Evolutionary conservation across 345 rosid genomes (phyloP), one percentile per base, ranked within the genome.

Genomic region (Eucalyptus marginata): DNA sequence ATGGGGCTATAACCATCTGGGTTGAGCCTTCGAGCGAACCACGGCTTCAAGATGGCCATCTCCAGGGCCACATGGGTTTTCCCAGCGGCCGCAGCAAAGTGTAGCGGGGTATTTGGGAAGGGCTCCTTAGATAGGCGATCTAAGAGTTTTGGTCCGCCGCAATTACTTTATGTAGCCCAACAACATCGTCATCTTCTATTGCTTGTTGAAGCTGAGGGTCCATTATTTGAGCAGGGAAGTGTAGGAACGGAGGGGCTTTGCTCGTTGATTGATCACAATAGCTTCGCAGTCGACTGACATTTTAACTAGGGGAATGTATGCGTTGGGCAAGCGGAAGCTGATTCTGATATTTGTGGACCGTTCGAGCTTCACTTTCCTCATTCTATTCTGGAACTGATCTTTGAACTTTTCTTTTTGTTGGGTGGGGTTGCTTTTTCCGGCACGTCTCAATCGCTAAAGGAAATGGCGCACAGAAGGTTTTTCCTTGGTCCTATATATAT

Each of bases 21-120:
- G 2, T 62, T 1, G 17, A 62, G 68, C 68, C 31, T 62, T 4
- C 17, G 2, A 62, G 68, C 1, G 0, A 62, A 62, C 31, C 31
- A 29, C 1, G 68, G 68, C 68, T 62, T 62, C 68, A 62, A 62
- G 68, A 62, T 62, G 68, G 33, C 33, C 68, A 62, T 62, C 68
- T 62, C 68, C 68, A 62, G 6, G 68, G 68, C 68, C 68, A 29
- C 17, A 13, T 29, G 68, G 68, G 68, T 62, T 62, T 62, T 62
- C 33, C 68, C 33, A 0, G 1, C 0, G 4, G 33, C 33, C 4
- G 33, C 17, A 0, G 68, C 33, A 0, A 13, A 0, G 17, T 62
- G 68, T 29, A 62, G 68, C 8, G 17, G 68, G 13, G 68, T 62
- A 4, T 62, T 0, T 3, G 17, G 68, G 33, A 62, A 62, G 68